phyloP scores from a whole-genome alignment of 1,284 basidiomycete genomes.

The Bondarzewia mesenterica region DNA sequence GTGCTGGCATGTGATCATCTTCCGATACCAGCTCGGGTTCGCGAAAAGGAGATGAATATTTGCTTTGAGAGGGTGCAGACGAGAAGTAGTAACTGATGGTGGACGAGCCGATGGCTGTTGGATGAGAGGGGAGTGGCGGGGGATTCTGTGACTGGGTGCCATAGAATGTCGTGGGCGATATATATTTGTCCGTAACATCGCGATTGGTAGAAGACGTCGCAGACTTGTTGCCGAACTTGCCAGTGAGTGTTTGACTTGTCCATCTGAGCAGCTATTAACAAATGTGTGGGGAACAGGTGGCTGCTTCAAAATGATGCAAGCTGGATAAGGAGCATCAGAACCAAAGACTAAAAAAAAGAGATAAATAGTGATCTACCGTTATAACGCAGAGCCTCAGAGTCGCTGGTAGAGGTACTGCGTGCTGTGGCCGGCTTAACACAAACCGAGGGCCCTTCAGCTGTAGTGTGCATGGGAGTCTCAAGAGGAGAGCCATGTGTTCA shows the following conservation, averaged over 20 bases:
- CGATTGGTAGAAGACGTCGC: too few species aligned
- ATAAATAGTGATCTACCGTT: neutral
- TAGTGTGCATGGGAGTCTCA: too few species aligned
- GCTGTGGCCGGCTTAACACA: too few species aligned
- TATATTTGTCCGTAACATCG: neutral
- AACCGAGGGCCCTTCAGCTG: too few species aligned
- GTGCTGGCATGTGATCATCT: conserved; percentile 7
- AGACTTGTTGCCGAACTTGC: too few species aligned
- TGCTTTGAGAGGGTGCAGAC: neutral
- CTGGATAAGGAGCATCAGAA: neutral
- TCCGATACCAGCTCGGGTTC: conserved; percentile 39
- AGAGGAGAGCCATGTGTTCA: too few species aligned
- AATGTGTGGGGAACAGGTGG: too few species aligned
- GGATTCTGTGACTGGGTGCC: neutral
- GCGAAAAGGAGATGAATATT: conserved; percentile 24
- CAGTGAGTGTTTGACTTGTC: too few species aligned
- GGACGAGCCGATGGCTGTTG: neutral
- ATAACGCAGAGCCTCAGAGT: too few species aligned
- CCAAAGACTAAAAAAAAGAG: neutral
- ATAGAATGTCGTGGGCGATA: neutral
- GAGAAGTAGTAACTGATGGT: neutral
- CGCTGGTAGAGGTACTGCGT: too few species aligned
- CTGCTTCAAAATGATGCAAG: neutral
- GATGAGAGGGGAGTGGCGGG: conserved; percentile 1
- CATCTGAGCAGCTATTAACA: too few species aligned